Percentiles rank a stretch among this genome's conserved stretches.
These are phyloP conservation scores for Fusarium graminum DNA, from an alignment of 2,329 filamentous ascomycete species.

Conservation along the genomic window DNA sequence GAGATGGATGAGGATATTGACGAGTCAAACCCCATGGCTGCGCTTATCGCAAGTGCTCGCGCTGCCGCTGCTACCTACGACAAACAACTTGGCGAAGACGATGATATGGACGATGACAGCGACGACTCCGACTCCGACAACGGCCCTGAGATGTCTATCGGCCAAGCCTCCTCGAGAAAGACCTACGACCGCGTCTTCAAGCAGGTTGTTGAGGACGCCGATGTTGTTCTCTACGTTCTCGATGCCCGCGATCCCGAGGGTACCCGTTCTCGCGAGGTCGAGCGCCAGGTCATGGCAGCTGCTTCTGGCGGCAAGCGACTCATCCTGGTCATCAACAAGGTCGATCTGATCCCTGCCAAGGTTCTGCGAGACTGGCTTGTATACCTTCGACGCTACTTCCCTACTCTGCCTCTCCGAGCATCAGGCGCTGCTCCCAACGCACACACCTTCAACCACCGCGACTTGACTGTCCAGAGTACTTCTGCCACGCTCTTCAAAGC, in stretches of 20 bases:
- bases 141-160: slow-evolving; percentile 64
- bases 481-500: slow-evolving; percentile 88
- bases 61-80: slow-evolving; percentile 83
- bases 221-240: slow-evolving; percentile 92
- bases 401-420: slow-evolving; percentile 88
- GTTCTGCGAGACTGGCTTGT: slow-evolving; percentile 87
- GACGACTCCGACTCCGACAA: slow-evolving; percentile 67
- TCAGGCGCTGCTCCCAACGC: slow-evolving; percentile 86
- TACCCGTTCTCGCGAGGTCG: slow-evolving; percentile 89
- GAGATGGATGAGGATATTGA: slow-evolving; percentile 71
- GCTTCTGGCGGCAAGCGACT: slow-evolving; percentile 86
- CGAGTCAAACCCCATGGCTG: slow-evolving; percentile 88
- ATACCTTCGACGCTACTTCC: slow-evolving; percentile 89
- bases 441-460: slow-evolving; percentile 91
- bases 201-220: slow-evolving; percentile 87
- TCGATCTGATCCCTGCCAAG: slow-evolving; percentile 86
- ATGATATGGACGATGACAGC: slow-evolving; percentile 63
- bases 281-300: slow-evolving; percentile 91
- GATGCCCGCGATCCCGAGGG: slow-evolving; percentile 93
- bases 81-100: slow-evolving; percentile 70
- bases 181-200: slow-evolving; percentile 98
- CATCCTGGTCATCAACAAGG: slow-evolving; percentile 95
- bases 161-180: slow-evolving; percentile 76
- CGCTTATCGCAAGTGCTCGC: slow-evolving; percentile 86
- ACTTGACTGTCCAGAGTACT: slow-evolving; percentile 87